Evolutionary conservation across 116 monocot species (phyloP).

Genomic region (Zostera marina): DNA sequence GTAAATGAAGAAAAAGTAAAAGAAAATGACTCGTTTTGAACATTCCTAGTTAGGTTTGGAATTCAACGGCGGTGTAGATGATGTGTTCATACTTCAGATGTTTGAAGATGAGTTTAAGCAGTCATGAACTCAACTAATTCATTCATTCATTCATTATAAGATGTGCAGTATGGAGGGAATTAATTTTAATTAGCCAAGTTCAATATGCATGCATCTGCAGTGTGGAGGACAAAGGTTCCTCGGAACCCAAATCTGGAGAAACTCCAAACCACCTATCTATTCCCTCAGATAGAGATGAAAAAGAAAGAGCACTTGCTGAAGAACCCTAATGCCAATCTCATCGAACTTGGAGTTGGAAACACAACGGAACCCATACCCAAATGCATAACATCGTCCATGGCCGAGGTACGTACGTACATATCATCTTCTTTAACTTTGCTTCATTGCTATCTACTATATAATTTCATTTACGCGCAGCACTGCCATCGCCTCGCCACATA

Average conservation of each 20-base stretch:
- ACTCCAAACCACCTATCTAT: conserved; percentile 57
- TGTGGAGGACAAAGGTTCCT: conserved; percentile 24
- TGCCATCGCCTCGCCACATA: conserved; percentile 38
- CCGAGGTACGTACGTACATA: conserved; percentile 26
- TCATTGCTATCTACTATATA: background rate
- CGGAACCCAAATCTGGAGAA: conserved; percentile 82
- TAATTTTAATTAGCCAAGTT: no score
- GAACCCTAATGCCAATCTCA: conserved; percentile 70
- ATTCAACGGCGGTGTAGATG: no score
- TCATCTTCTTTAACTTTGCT: background rate
- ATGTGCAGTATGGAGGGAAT: no score
- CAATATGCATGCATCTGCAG: no score
- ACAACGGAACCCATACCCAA: conserved; percentile 75
- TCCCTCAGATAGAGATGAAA: conserved; percentile 65
- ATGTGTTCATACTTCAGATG: no score
- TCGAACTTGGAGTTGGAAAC: conserved; percentile 77
- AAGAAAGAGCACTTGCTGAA: conserved; percentile 45
- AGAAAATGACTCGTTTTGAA: no score
- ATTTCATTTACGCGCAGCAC: conserved; percentile 23
- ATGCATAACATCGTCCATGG: conserved; percentile 53
- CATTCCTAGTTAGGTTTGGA: no score
- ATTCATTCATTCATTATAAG: no score
- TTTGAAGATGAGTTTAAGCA: no score
- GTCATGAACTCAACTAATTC: no score
- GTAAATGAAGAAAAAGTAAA: no score